These are phyloP conservation scores for Ploettnerulaceae sp. DNA, from an alignment of 2,329 filamentous ascomycete species.

Conservation along the genomic window DNA sequence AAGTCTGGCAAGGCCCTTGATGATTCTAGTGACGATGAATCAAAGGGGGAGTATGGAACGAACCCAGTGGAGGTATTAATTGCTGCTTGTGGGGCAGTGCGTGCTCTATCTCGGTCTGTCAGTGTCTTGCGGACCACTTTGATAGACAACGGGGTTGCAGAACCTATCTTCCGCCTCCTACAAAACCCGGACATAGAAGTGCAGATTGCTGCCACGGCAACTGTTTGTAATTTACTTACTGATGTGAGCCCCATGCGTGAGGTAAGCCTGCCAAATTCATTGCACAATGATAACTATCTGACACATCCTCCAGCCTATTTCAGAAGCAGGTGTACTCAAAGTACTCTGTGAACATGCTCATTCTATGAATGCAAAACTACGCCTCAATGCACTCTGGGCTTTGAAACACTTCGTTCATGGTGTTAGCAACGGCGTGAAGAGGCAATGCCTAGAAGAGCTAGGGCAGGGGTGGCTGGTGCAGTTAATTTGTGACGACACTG, in stretches of 20 bases:
- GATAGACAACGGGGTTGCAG: conserved; percentile 77
- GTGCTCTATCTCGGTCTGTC: conserved; percentile 79
- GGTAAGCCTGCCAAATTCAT: conserved; percentile 45
- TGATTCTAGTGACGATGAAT: conserved; percentile 16
- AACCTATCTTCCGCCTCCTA: conserved; percentile 71
- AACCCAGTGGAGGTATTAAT: conserved; percentile 77
- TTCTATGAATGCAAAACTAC: conserved; percentile 71
- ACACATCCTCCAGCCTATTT: conserved; percentile 53
- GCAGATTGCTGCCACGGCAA: conserved; percentile 78
- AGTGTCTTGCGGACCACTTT: conserved; percentile 79
- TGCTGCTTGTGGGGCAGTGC: conserved; percentile 76
- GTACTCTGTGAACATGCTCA: conserved; percentile 80
- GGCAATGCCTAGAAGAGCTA: conserved; percentile 70
- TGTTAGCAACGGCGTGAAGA: conserved; percentile 67
- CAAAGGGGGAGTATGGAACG: conserved; percentile 50
- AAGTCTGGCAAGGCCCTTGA: conserved; percentile 35
- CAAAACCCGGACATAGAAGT: conserved; percentile 71
- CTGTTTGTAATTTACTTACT: conserved; percentile 78
- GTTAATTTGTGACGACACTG: conserved; percentile 63
- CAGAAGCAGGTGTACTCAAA: conserved; percentile 68
- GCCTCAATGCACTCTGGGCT: conserved; percentile 86
- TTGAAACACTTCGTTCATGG: conserved; percentile 83
- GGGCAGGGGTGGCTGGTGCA: conserved; percentile 75
- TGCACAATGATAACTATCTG: conserved; percentile 6
- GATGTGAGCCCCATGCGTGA: conserved; percentile 90